Evolutionary conservation across 768 basidiomycete species (phyloP), one percentile per base, ranked within the genome.

Genomic region (Botryobasidium botryosum): DNA sequence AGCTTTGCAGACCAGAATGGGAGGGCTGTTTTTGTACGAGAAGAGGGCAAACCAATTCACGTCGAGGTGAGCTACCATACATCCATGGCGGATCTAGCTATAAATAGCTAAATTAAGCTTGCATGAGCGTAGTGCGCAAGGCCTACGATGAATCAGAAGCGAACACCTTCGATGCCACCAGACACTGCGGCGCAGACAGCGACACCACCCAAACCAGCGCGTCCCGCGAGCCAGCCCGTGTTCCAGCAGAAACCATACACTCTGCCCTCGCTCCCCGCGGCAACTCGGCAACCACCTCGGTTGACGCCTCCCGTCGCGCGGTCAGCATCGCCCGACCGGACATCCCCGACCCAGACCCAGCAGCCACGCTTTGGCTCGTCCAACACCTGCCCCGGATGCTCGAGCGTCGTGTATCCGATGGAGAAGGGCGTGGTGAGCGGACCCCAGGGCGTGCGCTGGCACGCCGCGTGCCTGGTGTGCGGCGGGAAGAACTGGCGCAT

Each of bases 381-480:
- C n/a, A 32, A 51, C 17, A 18, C 65, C 12, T 88, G 85, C 53
- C 82, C 83, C 7, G 83, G 80, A 21, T 88, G 85, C 58, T 66
- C 65, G 43, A 74, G 71, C 52, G 56, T 71, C 0, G 85, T 87
- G 10, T 81, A 80, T 13, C 72, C 72, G 1, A 86, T 88, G 83
- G 85, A 87, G 54, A 67, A 72, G 47, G 85, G 85, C 6, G 83
- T 87, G 25, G 79, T 88, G 31, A 77, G 82, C 23, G 85, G 85
- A 4, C 85, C 85, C 20, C 77, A 81, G 48, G 79, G 79, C 28
- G 76, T 77, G 26, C 70, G 72, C 50, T 88, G 85, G 85, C 85
- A 88, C 58, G 65, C 69, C 5, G 56, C 68, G 31, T 88, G 85
- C 58, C 67, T 88, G 40, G 68, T 84, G 5, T 88, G 85, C 54